Base-by-base conservation (phyloP, 2,329 filamentous ascomycete genomes). In the Mollisiaceae sp. region DNA sequence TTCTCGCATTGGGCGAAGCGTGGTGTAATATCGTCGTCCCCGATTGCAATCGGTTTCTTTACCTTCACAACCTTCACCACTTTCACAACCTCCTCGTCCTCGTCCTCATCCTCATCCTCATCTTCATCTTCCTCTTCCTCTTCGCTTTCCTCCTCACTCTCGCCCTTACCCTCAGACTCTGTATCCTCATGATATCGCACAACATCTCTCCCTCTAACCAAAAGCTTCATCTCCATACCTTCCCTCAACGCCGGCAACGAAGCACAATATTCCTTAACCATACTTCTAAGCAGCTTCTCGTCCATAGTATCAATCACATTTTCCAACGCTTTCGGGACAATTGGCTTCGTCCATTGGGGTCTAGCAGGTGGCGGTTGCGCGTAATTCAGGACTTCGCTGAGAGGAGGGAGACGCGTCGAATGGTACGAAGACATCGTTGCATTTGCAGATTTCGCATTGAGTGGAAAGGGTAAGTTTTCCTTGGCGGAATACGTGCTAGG, bases 1-100 rank as follows among this genome's bases (percentile, higher is more conserved):
- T 67, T 64, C 47, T 60, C 50, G 43, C 63, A 69, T 9, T 24
- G 55, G 2, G 60, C 60, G 47, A 43, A 66, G 36, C 39, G 27
- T 11, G 65, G 43, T 6, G 56, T 59, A 6, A 59, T 50, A 22
- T 66, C 63, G 2, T 67, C 55, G 24, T 66, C 61, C 18, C 12
- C 32, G 1, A 58, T n/a, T 15, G 39, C 8, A n/a, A 65, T 69
- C 8, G 59, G 61, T 36, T 36, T 54, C 57, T 18, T 32, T n/a
- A 15, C 24, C 9, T 32, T 54, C 8, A 8, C 18, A 11, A 32
- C 32, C 50, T 12, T 55, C 35, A 5, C 58, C 50, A 1, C 59
- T 35, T 27, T 39, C 24, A 6, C 61, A 36, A 20, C 47, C 22
- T 8, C 47, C 14, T 59, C 54, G 41, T 35, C 59, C 27, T 61